phyloP scores from a whole-genome alignment of 495 filamentous ascomycete genomes.

The Astrothelium macrocarpum region DNA sequence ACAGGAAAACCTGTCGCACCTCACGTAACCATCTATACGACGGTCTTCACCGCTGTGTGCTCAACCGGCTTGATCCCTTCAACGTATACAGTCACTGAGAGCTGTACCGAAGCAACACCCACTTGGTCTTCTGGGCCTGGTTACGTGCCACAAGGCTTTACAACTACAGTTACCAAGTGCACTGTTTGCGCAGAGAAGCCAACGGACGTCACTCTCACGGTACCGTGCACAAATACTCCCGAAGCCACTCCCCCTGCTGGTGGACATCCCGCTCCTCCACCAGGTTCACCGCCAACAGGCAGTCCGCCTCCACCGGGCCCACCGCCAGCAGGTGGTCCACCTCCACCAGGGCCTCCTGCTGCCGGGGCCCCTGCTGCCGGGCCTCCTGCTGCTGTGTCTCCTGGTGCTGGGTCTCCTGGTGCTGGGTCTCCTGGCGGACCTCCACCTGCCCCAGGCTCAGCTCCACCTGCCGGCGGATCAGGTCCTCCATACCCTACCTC shows the following conservation, averaged over 20 bases:
- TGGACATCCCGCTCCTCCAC: not conserved
- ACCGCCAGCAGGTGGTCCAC: conserved; percentile 5
- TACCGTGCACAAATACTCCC: conserved; percentile 22
- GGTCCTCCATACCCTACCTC: conserved; percentile 11
- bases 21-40: conserved; percentile 35
- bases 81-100: conserved; percentile 40
- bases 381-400: not conserved
- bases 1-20: not conserved
- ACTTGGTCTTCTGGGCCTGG: conserved; percentile 26
- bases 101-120: conserved; percentile 26
- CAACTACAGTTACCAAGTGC: conserved; percentile 40
- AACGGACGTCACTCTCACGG: conserved; percentile 32
- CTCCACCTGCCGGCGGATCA: not conserved
- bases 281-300: not conserved
- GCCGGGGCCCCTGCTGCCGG: not conserved
- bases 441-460: not conserved
- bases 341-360: conserved; percentile 3
- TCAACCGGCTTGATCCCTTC: conserved; percentile 32
- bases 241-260: not conserved
- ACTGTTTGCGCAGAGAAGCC: conserved; percentile 33
- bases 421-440: not conserved
- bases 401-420: not conserved
- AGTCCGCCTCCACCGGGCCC: not conserved
- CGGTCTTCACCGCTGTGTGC: conserved; percentile 33
- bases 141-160: conserved; percentile 34